These are phyloP conservation scores for Colletotrichum limetticola DNA, from an alignment of 2,329 filamentous ascomycete species.

Conservation along the genomic window DNA sequence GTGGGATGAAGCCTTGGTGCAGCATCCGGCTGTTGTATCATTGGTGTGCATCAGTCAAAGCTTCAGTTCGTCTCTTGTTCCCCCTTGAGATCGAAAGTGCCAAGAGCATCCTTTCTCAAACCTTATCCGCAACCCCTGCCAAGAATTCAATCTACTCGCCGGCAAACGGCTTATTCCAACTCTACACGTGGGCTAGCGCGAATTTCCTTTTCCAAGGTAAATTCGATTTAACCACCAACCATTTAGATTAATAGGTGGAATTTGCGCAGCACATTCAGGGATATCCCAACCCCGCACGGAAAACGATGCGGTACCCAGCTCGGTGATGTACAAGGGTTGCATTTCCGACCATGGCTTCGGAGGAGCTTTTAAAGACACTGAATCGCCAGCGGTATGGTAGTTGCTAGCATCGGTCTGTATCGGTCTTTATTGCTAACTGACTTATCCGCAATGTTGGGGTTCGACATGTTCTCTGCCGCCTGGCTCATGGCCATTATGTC, in stretches of 20 bases:
- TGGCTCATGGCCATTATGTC: constrained; percentile 27
- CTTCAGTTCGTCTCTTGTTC: background rate
- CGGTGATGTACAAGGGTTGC: background rate
- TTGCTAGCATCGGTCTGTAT: background rate
- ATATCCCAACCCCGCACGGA: constrained; percentile 31
- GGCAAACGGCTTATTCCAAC: background rate
- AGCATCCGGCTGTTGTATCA: background rate
- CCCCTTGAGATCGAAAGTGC: background rate
- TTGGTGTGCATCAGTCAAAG: constrained; percentile 4
- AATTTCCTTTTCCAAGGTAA: background rate
- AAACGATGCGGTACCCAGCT: constrained; percentile 17
- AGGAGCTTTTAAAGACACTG: constrained; percentile 4
- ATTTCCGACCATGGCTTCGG: constrained; percentile 18
- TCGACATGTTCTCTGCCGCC: constrained; percentile 6
- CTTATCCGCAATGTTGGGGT: constrained; percentile 3
- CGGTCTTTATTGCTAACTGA: background rate
- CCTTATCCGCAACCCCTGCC: constrained; percentile 28
- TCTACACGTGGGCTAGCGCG: background rate
- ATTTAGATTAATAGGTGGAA: constrained; percentile 28
- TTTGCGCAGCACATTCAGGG: constrained; percentile 9
- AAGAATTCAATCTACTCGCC: background rate
- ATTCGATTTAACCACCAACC: background rate
- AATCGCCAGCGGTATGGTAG: background rate
- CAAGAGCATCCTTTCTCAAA: constrained; percentile 2
- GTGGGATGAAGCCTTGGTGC: constrained; percentile 9